Evolutionary conservation across 2,329 filamentous ascomycete species (phyloP).

Genomic region (Malbranchea zuffiana): DNA sequence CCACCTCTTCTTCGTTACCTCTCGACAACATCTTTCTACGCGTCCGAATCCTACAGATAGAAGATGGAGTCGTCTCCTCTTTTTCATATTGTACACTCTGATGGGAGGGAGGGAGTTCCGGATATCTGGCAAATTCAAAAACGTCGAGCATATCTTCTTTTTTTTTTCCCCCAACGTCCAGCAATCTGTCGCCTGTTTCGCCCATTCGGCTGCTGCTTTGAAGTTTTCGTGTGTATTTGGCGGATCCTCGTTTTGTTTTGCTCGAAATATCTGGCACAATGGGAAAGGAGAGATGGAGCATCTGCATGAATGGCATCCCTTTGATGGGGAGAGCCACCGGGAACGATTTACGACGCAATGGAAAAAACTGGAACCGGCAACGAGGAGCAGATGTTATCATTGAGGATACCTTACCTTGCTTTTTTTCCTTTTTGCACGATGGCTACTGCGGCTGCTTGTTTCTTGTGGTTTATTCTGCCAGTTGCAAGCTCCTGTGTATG

Average conservation of each 20-base stretch:
- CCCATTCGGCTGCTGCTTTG: background rate
- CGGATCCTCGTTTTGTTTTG: conserved; percentile 21
- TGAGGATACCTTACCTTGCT: too few relatives aligned
- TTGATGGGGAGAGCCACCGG: too few relatives aligned
- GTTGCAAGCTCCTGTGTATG: too few relatives aligned
- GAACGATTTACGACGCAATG: too few relatives aligned
- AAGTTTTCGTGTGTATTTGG: conserved; percentile 31
- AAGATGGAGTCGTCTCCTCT: conserved; percentile 37
- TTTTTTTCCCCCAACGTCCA: conserved; percentile 32
- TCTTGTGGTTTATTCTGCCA: too few relatives aligned
- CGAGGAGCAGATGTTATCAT: too few relatives aligned
- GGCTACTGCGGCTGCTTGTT: too few relatives aligned
- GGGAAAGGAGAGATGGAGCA: conserved; percentile 19
- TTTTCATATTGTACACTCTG: conserved; percentile 35
- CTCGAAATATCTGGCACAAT: conserved; percentile 13
- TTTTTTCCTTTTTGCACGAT: too few relatives aligned
- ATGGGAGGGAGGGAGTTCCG: conserved; percentile 51
- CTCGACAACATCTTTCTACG: conserved; percentile 9
- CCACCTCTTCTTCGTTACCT: conserved; percentile 20
- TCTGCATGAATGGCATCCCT: too few relatives aligned
- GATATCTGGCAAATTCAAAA: conserved; percentile 66
- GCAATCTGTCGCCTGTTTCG: background rate
- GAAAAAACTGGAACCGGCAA: too few relatives aligned
- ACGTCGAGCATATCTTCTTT: conserved; percentile 35
- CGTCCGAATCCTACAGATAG: conserved; percentile 29